Evolutionary conservation across 2,329 filamentous ascomycete species (phyloP).

Genomic region (Penicillium occitanis): DNA sequence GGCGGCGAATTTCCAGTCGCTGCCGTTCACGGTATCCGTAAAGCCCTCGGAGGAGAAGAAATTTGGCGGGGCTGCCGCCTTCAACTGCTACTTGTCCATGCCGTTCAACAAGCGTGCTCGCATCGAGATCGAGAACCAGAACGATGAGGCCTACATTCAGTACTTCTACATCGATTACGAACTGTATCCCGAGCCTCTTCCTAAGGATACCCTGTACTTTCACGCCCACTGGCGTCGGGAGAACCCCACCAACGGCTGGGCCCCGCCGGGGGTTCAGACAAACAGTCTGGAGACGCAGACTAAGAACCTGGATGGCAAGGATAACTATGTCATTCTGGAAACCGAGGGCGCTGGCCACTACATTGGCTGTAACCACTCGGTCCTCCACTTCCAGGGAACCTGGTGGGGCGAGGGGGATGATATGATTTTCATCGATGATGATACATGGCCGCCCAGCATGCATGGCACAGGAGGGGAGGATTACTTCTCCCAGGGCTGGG

Average conservation of each 20-base stretch:
- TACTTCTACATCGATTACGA: constrained; percentile 42
- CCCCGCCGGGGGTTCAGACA: constrained; percentile 30
- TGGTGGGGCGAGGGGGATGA: constrained; percentile 41
- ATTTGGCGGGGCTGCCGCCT: constrained; percentile 36
- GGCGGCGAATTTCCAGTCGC: constrained; percentile 36
- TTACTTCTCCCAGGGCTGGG: constrained; percentile 38
- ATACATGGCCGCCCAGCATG: constrained; percentile 37
- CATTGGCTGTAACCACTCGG: constrained; percentile 38
- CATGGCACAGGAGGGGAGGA: constrained; percentile 38
- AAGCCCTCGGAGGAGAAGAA: constrained; percentile 38
- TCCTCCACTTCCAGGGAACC: constrained; percentile 34
- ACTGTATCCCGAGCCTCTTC: constrained; percentile 29
- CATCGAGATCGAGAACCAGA: constrained; percentile 39
- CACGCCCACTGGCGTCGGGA: constrained; percentile 35
- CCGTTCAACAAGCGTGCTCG: constrained; percentile 39
- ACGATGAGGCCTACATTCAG: constrained; percentile 35
- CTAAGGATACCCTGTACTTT: constrained; percentile 33
- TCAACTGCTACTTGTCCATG: constrained; percentile 33
- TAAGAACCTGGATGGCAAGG: constrained; percentile 30
- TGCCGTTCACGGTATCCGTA: constrained; percentile 37
- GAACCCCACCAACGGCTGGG: constrained; percentile 34
- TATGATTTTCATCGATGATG: constrained; percentile 40
- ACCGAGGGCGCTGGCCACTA: constrained; percentile 33
- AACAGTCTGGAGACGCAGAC: constrained; percentile 30
- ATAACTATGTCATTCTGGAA: constrained; percentile 35